phyloP scores from a whole-genome alignment of 1,284 basidiomycete species.

The Cutaneotrichosporon curvatum region DNA sequence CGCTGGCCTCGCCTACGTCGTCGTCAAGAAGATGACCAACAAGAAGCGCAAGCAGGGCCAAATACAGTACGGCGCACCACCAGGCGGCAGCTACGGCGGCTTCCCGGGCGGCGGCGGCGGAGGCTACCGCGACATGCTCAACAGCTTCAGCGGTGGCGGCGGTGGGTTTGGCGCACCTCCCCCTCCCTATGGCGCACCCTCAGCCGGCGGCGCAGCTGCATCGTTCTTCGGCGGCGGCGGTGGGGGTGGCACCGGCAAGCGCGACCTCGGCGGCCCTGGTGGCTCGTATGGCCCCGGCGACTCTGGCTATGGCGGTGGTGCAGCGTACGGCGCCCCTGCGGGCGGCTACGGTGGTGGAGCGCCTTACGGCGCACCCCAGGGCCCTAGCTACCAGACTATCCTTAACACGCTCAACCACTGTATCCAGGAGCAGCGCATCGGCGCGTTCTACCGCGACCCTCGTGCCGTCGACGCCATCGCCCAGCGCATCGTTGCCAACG shows the following conservation, averaged over 20 bases:
- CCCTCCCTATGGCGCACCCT: no score
- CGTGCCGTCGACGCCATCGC: constrained; percentile 45
- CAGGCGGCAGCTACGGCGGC: constrained; percentile 1
- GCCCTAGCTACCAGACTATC: constrained; percentile 5
- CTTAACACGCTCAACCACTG: constrained; percentile 33
- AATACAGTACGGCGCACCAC: constrained; percentile 2
- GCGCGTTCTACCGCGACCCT: constrained; percentile 49
- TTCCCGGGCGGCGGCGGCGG: neutral
- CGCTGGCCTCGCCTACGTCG: constrained; percentile 14
- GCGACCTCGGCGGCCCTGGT: constrained; percentile 5
- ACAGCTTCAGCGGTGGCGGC: neutral
- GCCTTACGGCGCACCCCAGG: neutral
- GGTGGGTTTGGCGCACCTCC: neutral
- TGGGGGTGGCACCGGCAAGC: constrained; percentile 2
- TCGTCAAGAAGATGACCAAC: constrained; percentile 15
- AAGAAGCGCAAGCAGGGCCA: constrained; percentile 3
- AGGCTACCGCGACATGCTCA: neutral
- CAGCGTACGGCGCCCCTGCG: constrained; percentile 3
- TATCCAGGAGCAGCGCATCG: constrained; percentile 46
- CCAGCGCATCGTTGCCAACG: constrained; percentile 41
- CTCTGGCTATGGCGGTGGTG: constrained; percentile 1
- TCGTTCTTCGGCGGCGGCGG: constrained; percentile 1
- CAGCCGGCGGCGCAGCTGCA: neutral
- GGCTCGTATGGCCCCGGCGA: constrained; percentile 9
- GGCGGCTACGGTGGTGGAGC: neutral